Evolutionary conservation across 768 basidiomycete genomes (phyloP), one percentile per base, ranked within the genome.

Genomic region (Psilocybe cubensis): DNA sequence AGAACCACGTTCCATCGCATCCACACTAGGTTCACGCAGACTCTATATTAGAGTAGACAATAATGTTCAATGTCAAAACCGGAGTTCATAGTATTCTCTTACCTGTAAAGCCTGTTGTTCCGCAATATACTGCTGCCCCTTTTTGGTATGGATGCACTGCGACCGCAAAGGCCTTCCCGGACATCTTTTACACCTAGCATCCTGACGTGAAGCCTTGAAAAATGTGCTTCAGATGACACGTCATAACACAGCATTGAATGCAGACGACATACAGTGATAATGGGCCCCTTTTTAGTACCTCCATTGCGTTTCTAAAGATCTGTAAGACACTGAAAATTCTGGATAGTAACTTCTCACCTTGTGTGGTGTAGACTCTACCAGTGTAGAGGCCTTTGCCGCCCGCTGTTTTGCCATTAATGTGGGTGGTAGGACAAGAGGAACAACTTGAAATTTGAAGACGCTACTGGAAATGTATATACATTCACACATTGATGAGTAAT

Each of bases 141-240:
- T n/a, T 23, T 57, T 57, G 5, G 56, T 57, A 43, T 57, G 56
- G 10, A 20, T 12, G 24, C 56, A 57, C 45, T 57, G 35, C n/a
- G 25, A 20, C 7, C 48, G 46, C 3, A 57, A 20, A 11, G 56
- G 56, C 18, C 56, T 24, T 41, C 46, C 56, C 8, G 35, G 27
- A 25, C 56, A 57, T 41, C 17, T 42, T 3, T 17, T 42, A 23
- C 56, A 57, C 28, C 44, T 25, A 20, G 53, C 7, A 41, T 35
- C 20, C 8, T 28, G 23, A n/a, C 46, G 46, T n/a, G n/a, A n/a
- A 25, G 21, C 5, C 18, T 42, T 42, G 33, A 17, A 35, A 9
- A 9, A 17, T 8, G 33, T 9, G 9, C 17, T 8, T 35, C 8
- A 17, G 9, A 35, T 8, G 33, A 9, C 8, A 9, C 8, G 33